Percentiles rank a stretch among this genome's conserved stretches.
phyloP scores from a whole-genome alignment of 202 grass and related monocot species.

The Schoenoplectus tabernaemontani region DNA sequence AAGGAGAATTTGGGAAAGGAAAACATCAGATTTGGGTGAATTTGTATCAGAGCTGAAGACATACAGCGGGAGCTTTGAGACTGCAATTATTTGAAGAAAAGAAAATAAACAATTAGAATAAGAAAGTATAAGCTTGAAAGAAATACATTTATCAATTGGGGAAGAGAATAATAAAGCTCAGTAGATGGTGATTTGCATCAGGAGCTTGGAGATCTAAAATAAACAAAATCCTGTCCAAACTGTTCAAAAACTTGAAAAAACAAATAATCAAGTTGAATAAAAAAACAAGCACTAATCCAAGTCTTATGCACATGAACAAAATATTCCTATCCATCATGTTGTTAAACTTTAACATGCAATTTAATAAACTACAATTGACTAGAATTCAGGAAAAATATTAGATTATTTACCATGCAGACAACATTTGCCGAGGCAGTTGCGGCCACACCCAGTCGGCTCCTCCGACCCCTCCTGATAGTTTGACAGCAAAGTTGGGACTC shows the following conservation, averaged over 20 bases:
- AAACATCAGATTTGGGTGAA: slow-evolving; percentile 33
- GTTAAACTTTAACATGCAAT: background rate
- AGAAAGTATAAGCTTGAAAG: slow-evolving; percentile 5
- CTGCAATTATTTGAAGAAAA: slow-evolving; percentile 32
- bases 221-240: slow-evolving; percentile 1
- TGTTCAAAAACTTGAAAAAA: background rate
- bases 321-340: background rate
- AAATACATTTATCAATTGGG: background rate
- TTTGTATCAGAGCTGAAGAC: slow-evolving; percentile 40
- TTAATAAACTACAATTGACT: slow-evolving; percentile 3
- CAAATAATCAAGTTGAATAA: background rate
- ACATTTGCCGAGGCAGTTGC: slow-evolving; percentile 87
- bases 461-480: slow-evolving; percentile 74
- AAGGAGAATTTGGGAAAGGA: slow-evolving; percentile 68
- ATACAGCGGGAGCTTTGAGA: slow-evolving; percentile 71
- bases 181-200: background rate
- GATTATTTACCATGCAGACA: slow-evolving; percentile 63
- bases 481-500: slow-evolving; percentile 83
- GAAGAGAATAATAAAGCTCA: slow-evolving; percentile 1
- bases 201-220: background rate
- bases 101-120: slow-evolving; percentile 1
- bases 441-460: slow-evolving; percentile 50
- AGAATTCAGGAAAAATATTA: background rate
- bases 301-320: background rate
- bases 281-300: background rate